phyloP scores from a whole-genome alignment of 768 basidiomycete genomes.

The Rhizopogon vulgaris region DNA sequence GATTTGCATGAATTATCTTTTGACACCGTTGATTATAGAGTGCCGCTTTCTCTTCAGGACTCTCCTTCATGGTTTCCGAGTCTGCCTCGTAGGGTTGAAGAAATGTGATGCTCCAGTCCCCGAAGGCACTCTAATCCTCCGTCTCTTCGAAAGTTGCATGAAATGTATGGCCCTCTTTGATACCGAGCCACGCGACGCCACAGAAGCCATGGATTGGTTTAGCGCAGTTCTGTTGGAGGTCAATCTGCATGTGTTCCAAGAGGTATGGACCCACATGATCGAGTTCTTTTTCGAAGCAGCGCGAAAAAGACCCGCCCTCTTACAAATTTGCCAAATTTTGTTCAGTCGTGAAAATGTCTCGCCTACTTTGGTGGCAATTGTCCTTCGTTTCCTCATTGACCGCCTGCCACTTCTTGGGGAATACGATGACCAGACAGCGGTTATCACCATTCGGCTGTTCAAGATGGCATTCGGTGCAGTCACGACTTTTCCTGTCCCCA shows the following conservation, averaged over 20 bases:
- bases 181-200: conserved; percentile 56
- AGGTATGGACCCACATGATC: conserved; percentile 93
- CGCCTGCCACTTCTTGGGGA: conserved; percentile 81
- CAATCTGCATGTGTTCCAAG: conserved; percentile 89
- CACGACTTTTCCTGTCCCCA: conserved; percentile 58
- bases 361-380: conserved; percentile 79
- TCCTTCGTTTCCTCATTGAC: conserved; percentile 80
- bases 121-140: conserved; percentile 81
- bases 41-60: conserved; percentile 83
- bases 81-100: conserved; percentile 68
- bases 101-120: conserved; percentile 74
- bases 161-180: conserved; percentile 83
- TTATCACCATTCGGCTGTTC: conserved; percentile 84
- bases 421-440: conserved; percentile 73
- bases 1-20: not conserved
- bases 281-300: conserved; percentile 83
- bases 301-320: conserved; percentile 68
- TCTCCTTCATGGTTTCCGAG: conserved; percentile 82
- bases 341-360: conserved; percentile 74
- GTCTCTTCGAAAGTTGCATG: conserved; percentile 81
- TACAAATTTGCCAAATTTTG: conserved; percentile 80
- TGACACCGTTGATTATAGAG: conserved; percentile 41
- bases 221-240: conserved; percentile 71
- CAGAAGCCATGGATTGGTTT: conserved; percentile 82
- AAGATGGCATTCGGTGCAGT: conserved; percentile 94